Evolutionary conservation across 2,329 filamentous ascomycete genomes (phyloP).

Genomic region (Westerdykella sp.): DNA sequence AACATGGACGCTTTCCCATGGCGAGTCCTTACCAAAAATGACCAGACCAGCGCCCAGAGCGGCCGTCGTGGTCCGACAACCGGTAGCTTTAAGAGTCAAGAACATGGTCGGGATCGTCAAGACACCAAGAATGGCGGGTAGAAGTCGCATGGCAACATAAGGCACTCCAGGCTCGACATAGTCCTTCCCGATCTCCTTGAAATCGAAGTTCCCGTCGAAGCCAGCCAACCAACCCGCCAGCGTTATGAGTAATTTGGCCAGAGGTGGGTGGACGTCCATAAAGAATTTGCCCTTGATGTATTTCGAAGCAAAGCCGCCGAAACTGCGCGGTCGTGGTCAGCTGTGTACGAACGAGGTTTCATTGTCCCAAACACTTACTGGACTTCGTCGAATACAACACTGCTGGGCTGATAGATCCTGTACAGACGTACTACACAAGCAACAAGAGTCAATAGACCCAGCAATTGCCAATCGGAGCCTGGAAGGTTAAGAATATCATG

Average conservation of each 20-base stretch:
- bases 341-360: constrained; percentile 1
- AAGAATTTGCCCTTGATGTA: constrained; percentile 99
- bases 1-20: too few species aligned
- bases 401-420: constrained; percentile 91
- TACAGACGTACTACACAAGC: constrained; percentile 80
- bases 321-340: constrained; percentile 51
- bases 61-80: constrained; percentile 81
- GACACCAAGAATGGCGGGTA: constrained; percentile 84
- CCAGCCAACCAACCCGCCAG: constrained; percentile 91
- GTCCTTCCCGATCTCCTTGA: constrained; percentile 99
- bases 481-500: constrained; percentile 89
- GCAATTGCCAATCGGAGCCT: constrained; percentile 71
- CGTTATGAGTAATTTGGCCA: constrained; percentile 94
- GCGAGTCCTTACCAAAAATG: constrained; percentile 65
- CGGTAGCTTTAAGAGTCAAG: constrained; percentile 82
- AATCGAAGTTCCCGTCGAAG: constrained; percentile 93
- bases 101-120: constrained; percentile 89
- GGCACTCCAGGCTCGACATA: constrained; percentile 91
- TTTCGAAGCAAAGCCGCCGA: constrained; percentile 95
- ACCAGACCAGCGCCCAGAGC: constrained; percentile 77
- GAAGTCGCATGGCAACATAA: constrained; percentile 94
- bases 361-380: constrained; percentile 60
- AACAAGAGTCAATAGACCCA: constrained; percentile 66
- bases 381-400: constrained; percentile 98
- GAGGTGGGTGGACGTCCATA: constrained; percentile 98